Percentiles rank a stretch among this genome's conserved stretches.
These are phyloP conservation scores for Capronia americana DNA, from an alignment of 2,329 filamentous ascomycete species.

Conservation along the genomic window DNA sequence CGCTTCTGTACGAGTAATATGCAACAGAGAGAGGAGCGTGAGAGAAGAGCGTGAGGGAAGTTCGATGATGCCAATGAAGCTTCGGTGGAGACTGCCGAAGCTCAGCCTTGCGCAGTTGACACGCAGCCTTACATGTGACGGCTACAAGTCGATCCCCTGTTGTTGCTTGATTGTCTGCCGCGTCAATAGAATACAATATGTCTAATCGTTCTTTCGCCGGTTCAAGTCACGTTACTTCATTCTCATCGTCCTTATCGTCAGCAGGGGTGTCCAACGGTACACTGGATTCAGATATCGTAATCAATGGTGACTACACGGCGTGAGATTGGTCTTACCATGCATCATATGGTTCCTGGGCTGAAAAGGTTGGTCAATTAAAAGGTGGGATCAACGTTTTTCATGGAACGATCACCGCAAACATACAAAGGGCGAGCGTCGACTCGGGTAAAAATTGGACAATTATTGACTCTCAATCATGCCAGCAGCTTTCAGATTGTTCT, in stretches of 20 bases:
- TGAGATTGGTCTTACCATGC: too few relatives aligned
- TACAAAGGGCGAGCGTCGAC: neutral
- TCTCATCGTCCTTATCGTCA: neutral
- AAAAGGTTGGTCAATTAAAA: neutral
- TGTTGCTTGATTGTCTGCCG: neutral
- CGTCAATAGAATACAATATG: neutral
- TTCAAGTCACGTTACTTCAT: neutral
- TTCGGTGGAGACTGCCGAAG: constrained; percentile 1
- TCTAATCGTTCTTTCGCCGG: neutral
- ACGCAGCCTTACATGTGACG: neutral
- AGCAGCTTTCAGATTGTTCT: neutral
- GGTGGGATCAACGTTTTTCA: neutral
- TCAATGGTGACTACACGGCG: neutral
- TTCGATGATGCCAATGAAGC: neutral
- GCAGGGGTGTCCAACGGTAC: neutral
- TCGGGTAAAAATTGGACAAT: too few relatives aligned
- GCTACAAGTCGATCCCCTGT: neutral
- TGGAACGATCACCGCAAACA: neutral
- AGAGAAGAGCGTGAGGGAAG: neutral
- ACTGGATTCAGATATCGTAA: neutral
- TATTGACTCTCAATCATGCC: neutral
- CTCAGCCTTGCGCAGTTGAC: constrained; percentile 3
- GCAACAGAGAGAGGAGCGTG: neutral
- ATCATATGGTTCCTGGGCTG: too few relatives aligned
- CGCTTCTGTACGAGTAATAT: too few relatives aligned